Conservation (phyloP, 257 asterid genomes). For the Nicotiana undulata region DNA sequence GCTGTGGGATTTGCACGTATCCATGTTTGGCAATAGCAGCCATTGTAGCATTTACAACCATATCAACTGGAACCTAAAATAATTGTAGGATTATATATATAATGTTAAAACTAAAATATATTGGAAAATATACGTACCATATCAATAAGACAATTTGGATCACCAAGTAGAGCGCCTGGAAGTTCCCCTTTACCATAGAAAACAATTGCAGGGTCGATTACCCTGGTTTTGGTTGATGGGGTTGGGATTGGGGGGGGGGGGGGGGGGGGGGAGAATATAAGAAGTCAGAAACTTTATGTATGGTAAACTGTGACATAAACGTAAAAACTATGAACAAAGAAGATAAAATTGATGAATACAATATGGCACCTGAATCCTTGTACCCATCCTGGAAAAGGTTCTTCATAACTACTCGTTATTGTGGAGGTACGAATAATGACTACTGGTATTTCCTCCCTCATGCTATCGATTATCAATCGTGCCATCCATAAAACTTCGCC, state of each 20-base stretch:
- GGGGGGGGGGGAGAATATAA: too few relatives aligned
- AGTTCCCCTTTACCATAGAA: not conserved
- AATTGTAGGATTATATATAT: too few relatives aligned
- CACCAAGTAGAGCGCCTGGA: not conserved
- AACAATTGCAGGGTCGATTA: not conserved
- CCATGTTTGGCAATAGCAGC: constrained; percentile 41
- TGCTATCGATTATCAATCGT: constrained; percentile 31
- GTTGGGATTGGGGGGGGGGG: too few relatives aligned
- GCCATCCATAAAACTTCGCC: constrained; percentile 33
- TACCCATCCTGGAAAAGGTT: constrained; percentile 22
- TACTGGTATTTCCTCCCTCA: constrained; percentile 32
- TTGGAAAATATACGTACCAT: not conserved
- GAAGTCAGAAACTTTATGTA: not conserved
- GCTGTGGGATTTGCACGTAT: not conserved
- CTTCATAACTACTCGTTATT: constrained; percentile 26
- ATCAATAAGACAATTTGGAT: not conserved
- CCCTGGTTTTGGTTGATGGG: not conserved
- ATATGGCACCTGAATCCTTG: not conserved
- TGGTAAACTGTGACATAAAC: too few relatives aligned
- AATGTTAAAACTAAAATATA: not conserved
- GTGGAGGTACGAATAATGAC: constrained; percentile 36
- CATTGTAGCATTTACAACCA: constrained; percentile 31
- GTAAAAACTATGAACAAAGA: not conserved
- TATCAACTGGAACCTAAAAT: constrained; percentile 32
- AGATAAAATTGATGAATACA: not conserved